A percentile compares a stretch with the other conserved stretches of the same genome.
Conservation (phyloP, 2,329 filamentous ascomycete genomes). For the Chrysoporthe cubensis region DNA sequence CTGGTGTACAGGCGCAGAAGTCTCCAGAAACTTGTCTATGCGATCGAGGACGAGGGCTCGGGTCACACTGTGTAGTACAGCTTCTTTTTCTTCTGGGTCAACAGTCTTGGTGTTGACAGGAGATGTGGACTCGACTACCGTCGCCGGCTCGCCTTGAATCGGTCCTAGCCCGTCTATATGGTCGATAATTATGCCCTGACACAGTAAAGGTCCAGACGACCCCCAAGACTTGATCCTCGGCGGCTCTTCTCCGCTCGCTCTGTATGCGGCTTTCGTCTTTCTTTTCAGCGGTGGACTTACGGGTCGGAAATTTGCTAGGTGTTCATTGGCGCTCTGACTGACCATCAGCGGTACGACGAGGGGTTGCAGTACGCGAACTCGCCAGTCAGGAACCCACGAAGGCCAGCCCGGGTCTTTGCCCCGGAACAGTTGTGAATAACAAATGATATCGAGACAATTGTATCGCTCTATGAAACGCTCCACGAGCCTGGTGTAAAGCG, state of each 20-base stretch:
- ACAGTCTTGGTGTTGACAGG: not conserved
- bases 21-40: conserved; percentile 18
- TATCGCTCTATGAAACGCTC: conserved; percentile 10
- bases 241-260: conserved; percentile 4
- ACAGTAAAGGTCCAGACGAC: not conserved
- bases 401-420: conserved; percentile 8
- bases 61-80: not conserved
- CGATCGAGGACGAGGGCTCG: conserved; percentile 20
- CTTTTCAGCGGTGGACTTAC: not conserved
- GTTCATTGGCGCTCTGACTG: conserved; percentile 20
- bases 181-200: conserved; percentile 15
- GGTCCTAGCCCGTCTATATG: conserved; percentile 18
- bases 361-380: conserved; percentile 1
- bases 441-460: conserved; percentile 19
- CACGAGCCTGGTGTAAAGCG: conserved; percentile 20
- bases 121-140: conserved; percentile 9
- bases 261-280: conserved; percentile 1
- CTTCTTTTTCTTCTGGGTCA: not conserved
- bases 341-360: conserved; percentile 23
- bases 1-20: not conserved
- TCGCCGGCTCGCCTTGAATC: not conserved
- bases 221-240: not conserved
- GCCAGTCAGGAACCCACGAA: conserved; percentile 24
- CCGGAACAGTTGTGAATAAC: conserved; percentile 21
- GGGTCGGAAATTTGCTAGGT: conserved; percentile 23